Percentiles rank a stretch among this genome's conserved stretches.
Conservation (phyloP, 1,139 yeast species). For the Kodamaea ohmeri region DNA sequence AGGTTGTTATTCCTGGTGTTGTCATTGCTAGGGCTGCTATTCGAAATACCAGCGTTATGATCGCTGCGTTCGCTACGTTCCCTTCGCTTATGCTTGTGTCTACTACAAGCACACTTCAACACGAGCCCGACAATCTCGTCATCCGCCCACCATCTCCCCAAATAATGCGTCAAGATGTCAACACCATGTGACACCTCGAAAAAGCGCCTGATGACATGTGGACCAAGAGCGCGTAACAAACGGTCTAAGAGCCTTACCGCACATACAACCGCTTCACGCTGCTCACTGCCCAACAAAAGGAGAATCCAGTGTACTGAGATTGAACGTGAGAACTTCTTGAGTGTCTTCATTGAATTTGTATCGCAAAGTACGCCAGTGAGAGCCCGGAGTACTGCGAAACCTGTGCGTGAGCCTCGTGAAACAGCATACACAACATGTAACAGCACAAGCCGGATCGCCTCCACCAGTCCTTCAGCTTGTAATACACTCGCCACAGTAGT, state of each 20-base stretch:
- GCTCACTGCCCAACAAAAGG: conserved; percentile 42
- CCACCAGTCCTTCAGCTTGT: conserved; percentile 36
- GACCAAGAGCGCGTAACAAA: conserved; percentile 46
- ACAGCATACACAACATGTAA: conserved; percentile 37
- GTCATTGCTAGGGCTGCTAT: too few relatives aligned
- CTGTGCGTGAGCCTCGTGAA: too few relatives aligned
- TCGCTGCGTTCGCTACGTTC: neutral
- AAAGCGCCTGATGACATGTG: conserved; percentile 48
- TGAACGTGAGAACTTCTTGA: conserved; percentile 52
- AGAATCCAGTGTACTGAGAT: conserved; percentile 67
- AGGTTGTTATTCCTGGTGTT: neutral
- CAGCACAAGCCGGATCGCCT: conserved; percentile 34
- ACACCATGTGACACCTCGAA: conserved; percentile 53
- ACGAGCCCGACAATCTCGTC: conserved; percentile 34
- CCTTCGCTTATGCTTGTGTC: neutral
- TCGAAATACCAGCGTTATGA: too few relatives aligned
- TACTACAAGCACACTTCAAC: conserved; percentile 16
- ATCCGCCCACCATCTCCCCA: conserved; percentile 48
- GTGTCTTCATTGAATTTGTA: conserved; percentile 30
- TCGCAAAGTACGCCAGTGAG: conserved; percentile 35
- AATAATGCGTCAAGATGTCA: conserved; percentile 46
- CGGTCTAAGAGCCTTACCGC: conserved; percentile 51
- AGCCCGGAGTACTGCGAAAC: conserved; percentile 24
- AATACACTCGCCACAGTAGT: conserved; percentile 24
- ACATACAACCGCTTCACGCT: conserved; percentile 40